Percentiles rank a stretch among this genome's conserved stretches.
Evolutionary conservation across 2,329 filamentous ascomycete species (phyloP).

Genomic region (Fusarium sp.): DNA sequence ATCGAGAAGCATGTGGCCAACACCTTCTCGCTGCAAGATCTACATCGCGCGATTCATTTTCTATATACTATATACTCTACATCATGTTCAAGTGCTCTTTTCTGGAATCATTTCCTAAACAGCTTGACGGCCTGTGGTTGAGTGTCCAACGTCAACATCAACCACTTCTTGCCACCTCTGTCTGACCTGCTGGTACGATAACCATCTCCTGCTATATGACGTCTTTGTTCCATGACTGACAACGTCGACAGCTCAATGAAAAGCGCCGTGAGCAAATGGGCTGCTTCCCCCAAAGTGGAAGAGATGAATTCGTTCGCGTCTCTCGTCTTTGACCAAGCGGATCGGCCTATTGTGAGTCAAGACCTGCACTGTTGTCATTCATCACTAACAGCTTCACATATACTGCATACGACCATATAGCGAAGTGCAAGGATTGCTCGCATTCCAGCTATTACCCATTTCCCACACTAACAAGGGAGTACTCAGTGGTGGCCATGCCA

Average conservation of each 20-base stretch:
- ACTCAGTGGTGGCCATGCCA: background rate
- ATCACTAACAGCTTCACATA: background rate
- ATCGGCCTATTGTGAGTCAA: background rate
- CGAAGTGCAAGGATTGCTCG: background rate
- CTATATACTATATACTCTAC: too few relatives aligned
- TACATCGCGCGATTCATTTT: too few relatives aligned
- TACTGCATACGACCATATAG: background rate
- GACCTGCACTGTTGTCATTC: background rate
- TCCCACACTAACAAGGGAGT: background rate
- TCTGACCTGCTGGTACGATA: too few relatives aligned
- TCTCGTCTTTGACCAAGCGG: background rate
- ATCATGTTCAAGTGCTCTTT: too few relatives aligned
- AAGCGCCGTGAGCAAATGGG: background rate
- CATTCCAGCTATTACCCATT: accelerated
- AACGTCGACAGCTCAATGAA: background rate
- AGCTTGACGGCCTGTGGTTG: too few relatives aligned
- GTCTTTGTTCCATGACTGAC: accelerated
- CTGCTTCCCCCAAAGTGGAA: background rate
- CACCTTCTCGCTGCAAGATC: too few relatives aligned
- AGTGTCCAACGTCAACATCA: too few relatives aligned
- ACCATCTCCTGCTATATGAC: too few relatives aligned
- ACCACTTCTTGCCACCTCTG: too few relatives aligned
- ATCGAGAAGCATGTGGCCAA: too few relatives aligned
- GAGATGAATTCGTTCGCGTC: background rate
- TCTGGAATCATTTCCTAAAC: too few relatives aligned